Evolutionary conservation across 1,139 yeast species (phyloP).

Genomic region (Blastobotrys serpentis): DNA sequence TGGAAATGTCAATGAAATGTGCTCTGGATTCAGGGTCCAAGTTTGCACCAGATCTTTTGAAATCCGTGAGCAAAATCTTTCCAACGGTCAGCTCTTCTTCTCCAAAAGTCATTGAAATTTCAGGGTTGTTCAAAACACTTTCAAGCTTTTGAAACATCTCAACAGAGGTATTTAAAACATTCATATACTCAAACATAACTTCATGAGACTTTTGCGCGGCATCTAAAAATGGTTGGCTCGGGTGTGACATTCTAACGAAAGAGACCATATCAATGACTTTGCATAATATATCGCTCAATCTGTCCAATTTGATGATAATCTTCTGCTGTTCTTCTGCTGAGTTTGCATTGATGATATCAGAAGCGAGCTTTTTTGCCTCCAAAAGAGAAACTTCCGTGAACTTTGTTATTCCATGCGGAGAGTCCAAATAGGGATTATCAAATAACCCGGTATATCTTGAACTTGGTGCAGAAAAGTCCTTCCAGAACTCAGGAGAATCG

Average conservation of each 20-base stretch:
- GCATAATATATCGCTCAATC: slow-evolving; percentile 83
- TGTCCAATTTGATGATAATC: slow-evolving; percentile 70
- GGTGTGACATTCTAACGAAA: slow-evolving; percentile 86
- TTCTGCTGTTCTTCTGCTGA: slow-evolving; percentile 51
- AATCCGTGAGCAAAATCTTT: slow-evolving; percentile 73
- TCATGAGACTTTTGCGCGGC: slow-evolving; percentile 92
- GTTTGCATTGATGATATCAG: slow-evolving; percentile 45
- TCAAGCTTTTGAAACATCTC: slow-evolving; percentile 63
- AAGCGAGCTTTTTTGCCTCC: slow-evolving; percentile 63
- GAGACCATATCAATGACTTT: slow-evolving; percentile 94
- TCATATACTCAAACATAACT: slow-evolving; percentile 90
- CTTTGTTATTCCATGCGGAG: slow-evolving; percentile 66
- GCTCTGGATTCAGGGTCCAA: slow-evolving; percentile 64
- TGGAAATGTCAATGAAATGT: slow-evolving; percentile 75
- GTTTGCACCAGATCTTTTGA: slow-evolving; percentile 86
- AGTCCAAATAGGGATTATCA: slow-evolving; percentile 62
- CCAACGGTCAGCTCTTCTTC: slow-evolving; percentile 85
- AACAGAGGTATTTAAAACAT: slow-evolving; percentile 80
- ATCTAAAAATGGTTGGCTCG: slow-evolving; percentile 62
- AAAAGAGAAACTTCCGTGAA: slow-evolving; percentile 64
- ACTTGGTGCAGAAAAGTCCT: slow-evolving; percentile 11
- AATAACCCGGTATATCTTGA: slow-evolving; percentile 59
- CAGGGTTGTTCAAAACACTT: slow-evolving; percentile 50
- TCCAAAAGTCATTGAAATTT: slow-evolving; percentile 45
- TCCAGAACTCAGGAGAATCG: slow-evolving; percentile 21